Conservation (phyloP, 768 basidiomycete species). For the Calvatia gigantea region DNA sequence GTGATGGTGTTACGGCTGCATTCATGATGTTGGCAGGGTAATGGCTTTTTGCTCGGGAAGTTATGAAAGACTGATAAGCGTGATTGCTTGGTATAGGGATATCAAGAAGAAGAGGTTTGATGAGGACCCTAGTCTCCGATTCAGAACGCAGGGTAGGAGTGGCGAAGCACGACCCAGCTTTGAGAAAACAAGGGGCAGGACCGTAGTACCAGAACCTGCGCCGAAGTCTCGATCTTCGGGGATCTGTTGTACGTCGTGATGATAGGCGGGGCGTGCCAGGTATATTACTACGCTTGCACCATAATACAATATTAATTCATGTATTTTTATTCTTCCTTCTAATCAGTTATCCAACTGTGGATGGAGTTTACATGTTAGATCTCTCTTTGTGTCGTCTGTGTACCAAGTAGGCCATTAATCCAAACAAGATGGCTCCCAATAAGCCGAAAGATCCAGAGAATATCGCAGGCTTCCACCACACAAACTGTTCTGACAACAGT, state of each 20-base stretch:
- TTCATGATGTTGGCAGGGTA: constrained; percentile 3
- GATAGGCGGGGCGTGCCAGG: too few relatives aligned
- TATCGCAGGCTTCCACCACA: constrained; percentile 16
- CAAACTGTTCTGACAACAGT: constrained; percentile 8
- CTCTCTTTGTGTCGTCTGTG: background rate
- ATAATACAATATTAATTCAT: too few relatives aligned
- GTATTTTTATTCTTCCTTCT: too few relatives aligned
- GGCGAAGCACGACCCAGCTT: background rate
- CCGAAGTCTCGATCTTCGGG: background rate
- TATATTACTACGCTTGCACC: too few relatives aligned
- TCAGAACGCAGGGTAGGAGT: background rate
- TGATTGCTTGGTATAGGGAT: background rate
- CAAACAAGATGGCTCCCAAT: background rate
- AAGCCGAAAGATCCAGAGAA: constrained; percentile 12
- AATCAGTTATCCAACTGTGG: too few relatives aligned
- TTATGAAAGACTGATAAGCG: background rate
- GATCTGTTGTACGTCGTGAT: background rate
- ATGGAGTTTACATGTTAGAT: too few relatives aligned
- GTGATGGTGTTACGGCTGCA: constrained; percentile 2
- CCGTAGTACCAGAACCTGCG: background rate
- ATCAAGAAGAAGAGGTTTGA: constrained; percentile 7
- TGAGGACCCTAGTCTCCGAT: background rate
- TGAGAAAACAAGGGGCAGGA: background rate
- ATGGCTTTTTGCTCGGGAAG: background rate
- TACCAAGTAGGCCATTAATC: background rate